These are phyloP conservation scores for Pseudoperonospora humuli DNA, from an alignment of 352 stramenopile genomes.

Conservation along the genomic window DNA sequence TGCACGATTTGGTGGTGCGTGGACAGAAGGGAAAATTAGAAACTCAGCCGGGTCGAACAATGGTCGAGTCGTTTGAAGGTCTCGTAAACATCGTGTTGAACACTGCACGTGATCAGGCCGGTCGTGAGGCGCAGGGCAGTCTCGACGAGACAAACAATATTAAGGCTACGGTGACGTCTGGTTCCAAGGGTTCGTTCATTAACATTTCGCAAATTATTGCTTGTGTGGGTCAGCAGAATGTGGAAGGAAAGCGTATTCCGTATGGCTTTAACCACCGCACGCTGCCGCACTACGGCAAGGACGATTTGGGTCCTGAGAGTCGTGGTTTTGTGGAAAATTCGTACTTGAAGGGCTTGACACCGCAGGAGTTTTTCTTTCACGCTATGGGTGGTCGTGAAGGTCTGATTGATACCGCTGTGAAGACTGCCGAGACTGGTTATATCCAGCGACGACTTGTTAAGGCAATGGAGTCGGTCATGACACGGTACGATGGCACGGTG, in stretches of 20 bases:
- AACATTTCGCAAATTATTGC: constrained; percentile 99
- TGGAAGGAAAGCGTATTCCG: constrained; percentile 96
- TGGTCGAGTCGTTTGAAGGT: constrained; percentile 99
- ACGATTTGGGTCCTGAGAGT: constrained; percentile 97
- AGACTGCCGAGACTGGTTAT: constrained; percentile 99
- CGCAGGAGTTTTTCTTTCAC: constrained; percentile 99
- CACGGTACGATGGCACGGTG: constrained; percentile 98
- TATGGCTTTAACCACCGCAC: constrained; percentile 94
- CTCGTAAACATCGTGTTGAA: constrained; percentile 96
- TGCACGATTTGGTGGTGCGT: constrained; percentile 92
- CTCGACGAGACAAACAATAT: constrained; percentile 98
- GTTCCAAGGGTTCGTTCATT: constrained; percentile 98
- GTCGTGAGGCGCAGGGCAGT: constrained; percentile 74
- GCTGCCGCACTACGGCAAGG: constrained; percentile 93
- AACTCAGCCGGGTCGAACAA: constrained; percentile 96
- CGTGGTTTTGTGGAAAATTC: constrained; percentile 99
- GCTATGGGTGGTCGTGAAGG: constrained; percentile 98
- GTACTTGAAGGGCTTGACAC: constrained; percentile 93
- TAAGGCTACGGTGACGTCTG: constrained; percentile 98
- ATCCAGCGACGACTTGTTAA: constrained; percentile 99
- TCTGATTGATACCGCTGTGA: constrained; percentile 99
- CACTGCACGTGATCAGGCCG: constrained; percentile 78
- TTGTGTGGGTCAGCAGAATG: constrained; percentile 98
- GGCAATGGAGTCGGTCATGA: constrained; percentile 99
- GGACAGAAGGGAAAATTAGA: constrained; percentile 96